A percentile compares a stretch with the other conserved stretches of the same genome.
Conservation (phyloP, 371 early-diverging fungal species). For the Blastocladiella emersonii region DNA sequence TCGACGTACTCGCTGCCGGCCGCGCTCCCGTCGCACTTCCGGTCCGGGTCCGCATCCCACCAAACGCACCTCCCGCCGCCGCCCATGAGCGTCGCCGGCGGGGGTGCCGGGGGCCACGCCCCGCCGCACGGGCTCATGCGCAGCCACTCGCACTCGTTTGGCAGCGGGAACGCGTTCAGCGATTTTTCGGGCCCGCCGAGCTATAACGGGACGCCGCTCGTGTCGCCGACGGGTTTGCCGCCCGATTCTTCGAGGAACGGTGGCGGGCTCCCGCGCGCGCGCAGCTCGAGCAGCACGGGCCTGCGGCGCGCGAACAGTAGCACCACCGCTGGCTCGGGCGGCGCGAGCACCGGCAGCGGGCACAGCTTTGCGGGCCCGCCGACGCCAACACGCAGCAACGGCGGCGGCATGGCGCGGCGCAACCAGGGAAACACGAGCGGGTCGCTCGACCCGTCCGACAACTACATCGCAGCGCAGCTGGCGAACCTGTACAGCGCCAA, state of each 20-base stretch:
- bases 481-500: constrained; percentile 61
- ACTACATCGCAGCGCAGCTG: constrained; percentile 62
- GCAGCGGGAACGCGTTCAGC: background rate
- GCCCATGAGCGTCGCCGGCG: too few species aligned
- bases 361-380: constrained; percentile 16
- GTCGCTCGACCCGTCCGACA: constrained; percentile 39
- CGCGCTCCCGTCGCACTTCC: background rate
- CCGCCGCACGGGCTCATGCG: background rate
- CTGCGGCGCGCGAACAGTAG: background rate
- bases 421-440: constrained; percentile 18
- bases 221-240: too few species aligned
- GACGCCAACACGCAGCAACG: constrained; percentile 14
- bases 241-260: too few species aligned
- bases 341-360: constrained; percentile 7
- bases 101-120: background rate
- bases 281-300: background rate
- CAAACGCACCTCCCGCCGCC: too few species aligned
- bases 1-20: background rate
- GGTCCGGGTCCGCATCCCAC: too few species aligned
- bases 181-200: background rate
- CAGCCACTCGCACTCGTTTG: background rate
- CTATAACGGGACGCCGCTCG: background rate
- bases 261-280: too few species aligned
- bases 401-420: background rate
- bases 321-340: constrained; percentile 8